Percentiles rank a stretch among this genome's conserved stretches.
Conservation (phyloP, 306 rosid species). For the Malus orientalis region DNA sequence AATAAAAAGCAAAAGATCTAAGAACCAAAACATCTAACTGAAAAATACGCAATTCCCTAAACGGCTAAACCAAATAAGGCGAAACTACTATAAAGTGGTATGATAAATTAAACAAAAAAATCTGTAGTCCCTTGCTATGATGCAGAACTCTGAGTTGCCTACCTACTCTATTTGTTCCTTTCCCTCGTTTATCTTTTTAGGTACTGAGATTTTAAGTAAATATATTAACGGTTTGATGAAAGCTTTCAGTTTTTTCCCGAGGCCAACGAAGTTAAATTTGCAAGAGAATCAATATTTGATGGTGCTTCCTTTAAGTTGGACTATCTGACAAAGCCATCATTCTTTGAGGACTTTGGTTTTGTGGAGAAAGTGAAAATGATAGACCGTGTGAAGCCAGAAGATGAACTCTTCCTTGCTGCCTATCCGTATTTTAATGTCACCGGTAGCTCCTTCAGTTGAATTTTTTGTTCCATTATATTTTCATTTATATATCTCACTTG, state of each 20-base stretch:
- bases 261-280: constrained; percentile 88
- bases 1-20: not conserved
- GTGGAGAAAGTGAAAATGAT: constrained; percentile 81
- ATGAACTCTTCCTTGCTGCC: constrained; percentile 82
- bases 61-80: not conserved
- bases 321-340: constrained; percentile 90
- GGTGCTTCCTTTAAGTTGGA: constrained; percentile 88
- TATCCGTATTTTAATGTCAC: constrained; percentile 93
- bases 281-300: constrained; percentile 66
- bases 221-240: constrained; percentile 18
- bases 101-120: not conserved
- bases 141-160: not conserved
- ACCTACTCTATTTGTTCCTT: not conserved
- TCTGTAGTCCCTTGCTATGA: not conserved
- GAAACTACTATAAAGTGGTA: not conserved
- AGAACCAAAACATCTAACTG: too few species aligned
- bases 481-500: not conserved
- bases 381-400: constrained; percentile 76
- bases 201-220: constrained; percentile 20
- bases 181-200: constrained; percentile 11
- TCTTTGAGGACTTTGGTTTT: constrained; percentile 89
- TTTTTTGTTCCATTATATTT: not conserved
- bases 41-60: not conserved
- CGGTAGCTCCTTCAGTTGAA: constrained; percentile 38
- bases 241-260: constrained; percentile 83